Percentiles rank a stretch among this genome's conserved stretches.
phyloP scores from a whole-genome alignment of 2,329 filamentous ascomycete species.

The Endocalyx cinctus region DNA sequence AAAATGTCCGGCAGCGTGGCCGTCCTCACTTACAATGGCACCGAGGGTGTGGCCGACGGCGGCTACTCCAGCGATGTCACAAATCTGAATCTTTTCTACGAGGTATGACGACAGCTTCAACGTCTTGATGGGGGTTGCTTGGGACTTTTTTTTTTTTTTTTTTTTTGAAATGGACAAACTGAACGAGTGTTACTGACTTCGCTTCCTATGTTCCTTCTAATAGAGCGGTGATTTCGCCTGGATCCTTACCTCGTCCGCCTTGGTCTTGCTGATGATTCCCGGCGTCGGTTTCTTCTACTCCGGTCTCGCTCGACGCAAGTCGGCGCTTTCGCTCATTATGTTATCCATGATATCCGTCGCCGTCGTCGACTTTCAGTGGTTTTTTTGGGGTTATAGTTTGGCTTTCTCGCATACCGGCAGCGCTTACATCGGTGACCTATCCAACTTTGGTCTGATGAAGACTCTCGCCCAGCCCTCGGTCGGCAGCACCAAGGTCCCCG shows the following conservation, averaged over 20 bases:
- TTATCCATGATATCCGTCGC: constrained; percentile 76
- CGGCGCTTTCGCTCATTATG: constrained; percentile 80
- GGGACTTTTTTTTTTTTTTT: too few species aligned
- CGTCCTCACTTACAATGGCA: constrained; percentile 46
- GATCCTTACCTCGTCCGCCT: constrained; percentile 69
- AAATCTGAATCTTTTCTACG: constrained; percentile 83
- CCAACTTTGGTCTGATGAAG: constrained; percentile 76
- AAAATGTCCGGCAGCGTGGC: constrained; percentile 22
- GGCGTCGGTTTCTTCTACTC: constrained; percentile 95
- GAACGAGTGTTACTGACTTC: too few species aligned
- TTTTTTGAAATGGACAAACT: too few species aligned
- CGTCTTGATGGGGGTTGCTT: too few species aligned
- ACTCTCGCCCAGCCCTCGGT: constrained; percentile 73
- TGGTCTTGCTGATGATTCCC: constrained; percentile 89
- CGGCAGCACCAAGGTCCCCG: constrained; percentile 67
- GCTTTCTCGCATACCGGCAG: constrained; percentile 78
- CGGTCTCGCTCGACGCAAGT: constrained; percentile 83
- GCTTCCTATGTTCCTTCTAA: constrained; percentile 1
- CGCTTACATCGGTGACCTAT: constrained; percentile 71
- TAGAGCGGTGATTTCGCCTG: constrained; percentile 79
- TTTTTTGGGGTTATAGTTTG: constrained; percentile 90
- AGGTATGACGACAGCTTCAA: too few species aligned
- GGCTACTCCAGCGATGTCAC: constrained; percentile 48
- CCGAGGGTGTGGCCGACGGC: constrained; percentile 41
- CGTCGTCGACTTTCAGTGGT: constrained; percentile 86